Conservation (phyloP, 805 yeast species). For the Metschnikowia bowlesiae region DNA sequence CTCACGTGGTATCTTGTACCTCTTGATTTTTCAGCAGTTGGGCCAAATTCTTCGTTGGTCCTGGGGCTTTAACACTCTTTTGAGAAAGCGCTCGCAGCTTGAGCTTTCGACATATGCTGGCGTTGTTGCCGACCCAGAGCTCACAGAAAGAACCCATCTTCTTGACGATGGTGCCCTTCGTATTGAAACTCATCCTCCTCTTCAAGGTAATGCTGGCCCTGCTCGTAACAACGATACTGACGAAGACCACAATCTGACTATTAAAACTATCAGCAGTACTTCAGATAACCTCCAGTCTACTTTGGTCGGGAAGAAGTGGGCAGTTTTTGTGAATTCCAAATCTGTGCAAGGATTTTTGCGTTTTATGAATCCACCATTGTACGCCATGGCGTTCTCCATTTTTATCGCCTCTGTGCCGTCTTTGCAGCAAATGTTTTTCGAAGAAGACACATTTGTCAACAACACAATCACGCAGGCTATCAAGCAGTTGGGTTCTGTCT, state of each 20-base stretch:
- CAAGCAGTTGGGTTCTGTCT: constrained; percentile 64
- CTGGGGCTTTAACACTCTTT: constrained; percentile 75
- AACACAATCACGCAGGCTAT: constrained; percentile 64
- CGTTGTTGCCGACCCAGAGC: not conserved
- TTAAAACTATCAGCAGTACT: not conserved
- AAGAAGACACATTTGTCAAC: constrained; percentile 54
- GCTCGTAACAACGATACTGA: not conserved
- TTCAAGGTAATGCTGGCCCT: not conserved
- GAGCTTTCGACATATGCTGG: constrained; percentile 21
- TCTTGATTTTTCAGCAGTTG: constrained; percentile 74
- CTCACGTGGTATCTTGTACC: constrained; percentile 69
- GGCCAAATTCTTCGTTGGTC: constrained; percentile 84
- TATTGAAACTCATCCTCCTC: constrained; percentile 3
- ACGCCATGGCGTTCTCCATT: constrained; percentile 68
- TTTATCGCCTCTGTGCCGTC: constrained; percentile 63
- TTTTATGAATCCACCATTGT: constrained; percentile 78
- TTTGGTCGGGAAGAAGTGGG: constrained; percentile 3
- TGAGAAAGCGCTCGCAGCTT: constrained; percentile 46
- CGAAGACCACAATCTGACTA: not conserved
- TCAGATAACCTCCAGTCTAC: not conserved
- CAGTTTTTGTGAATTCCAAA: constrained; percentile 4
- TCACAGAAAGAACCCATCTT: not conserved
- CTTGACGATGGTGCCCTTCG: constrained; percentile 7
- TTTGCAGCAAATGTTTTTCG: constrained; percentile 54
- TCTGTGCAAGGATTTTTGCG: constrained; percentile 24